A percentile compares a stretch with the other conserved stretches of the same genome.
Conservation (phyloP, 129 eudicot species). For the Ambrosia artemisiifolia region DNA sequence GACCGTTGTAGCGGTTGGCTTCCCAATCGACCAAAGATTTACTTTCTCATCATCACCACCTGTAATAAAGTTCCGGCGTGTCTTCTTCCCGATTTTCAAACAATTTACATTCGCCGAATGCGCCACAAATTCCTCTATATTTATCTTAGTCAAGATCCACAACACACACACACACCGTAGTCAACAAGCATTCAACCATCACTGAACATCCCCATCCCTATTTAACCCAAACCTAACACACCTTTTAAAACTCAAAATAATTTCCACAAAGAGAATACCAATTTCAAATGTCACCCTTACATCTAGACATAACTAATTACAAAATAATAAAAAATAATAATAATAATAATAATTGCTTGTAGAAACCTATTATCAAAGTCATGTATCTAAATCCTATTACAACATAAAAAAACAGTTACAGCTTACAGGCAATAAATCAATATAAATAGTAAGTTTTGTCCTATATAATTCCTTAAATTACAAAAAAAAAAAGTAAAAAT, state of each 20-base stretch:
- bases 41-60: slow-evolving; percentile 95
- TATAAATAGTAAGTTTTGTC: not conserved
- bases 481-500: not conserved
- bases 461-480: not conserved
- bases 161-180: not conserved
- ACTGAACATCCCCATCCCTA: not conserved
- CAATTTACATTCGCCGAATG: slow-evolving; percentile 91
- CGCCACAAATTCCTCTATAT: slow-evolving; percentile 89
- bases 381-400: not conserved
- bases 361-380: not conserved
- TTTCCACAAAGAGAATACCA: not conserved
- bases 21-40: slow-evolving; percentile 90
- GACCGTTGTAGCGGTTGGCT: slow-evolving; percentile 69
- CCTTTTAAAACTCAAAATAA: not conserved
- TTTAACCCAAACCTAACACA: not conserved
- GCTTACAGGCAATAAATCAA: not conserved
- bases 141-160: slow-evolving; percentile 48
- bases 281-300: not conserved
- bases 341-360: too few relatives aligned
- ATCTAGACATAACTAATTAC: slow-evolving; percentile 6
- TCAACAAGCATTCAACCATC: slow-evolving; percentile 15
- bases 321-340: not conserved
- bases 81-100: slow-evolving; percentile 77
- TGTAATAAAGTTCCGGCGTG: slow-evolving; percentile 58
- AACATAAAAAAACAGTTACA: not conserved